Evolutionary conservation across 257 asterid genomes (phyloP), one percentile per base, ranked within the genome.

Genomic region (Catharanthus roseus): DNA sequence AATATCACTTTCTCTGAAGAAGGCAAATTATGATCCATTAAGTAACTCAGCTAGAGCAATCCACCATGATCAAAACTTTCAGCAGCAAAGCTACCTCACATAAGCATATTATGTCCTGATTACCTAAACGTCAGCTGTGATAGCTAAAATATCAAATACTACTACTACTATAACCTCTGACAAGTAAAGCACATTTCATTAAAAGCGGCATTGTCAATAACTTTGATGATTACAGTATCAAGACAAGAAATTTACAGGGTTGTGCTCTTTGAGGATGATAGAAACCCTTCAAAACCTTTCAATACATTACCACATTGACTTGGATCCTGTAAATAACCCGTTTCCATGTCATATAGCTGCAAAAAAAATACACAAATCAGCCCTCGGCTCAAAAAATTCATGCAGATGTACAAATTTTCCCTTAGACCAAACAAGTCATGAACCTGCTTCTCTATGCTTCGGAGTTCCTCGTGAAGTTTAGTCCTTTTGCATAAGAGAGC

Each of bases 221-320:
- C 58, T 47, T 6, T 18, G 26, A 6, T 15, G 44, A 44, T 31
- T 29, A 67, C 31, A 29, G 44, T 28, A 49, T 16, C 15, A 67
- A 28, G 19, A 24, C 41, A 75, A 39, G 45, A 54, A 18, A 51
- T 63, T 86, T 87, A 91, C 98, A 95, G 89, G 44, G 98, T 79
- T 68, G 97, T 89, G 86, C 87, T 95, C 90, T 95, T 95, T 71
- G 97, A 87, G 64, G 98, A 88, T 45, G 97, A 87, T 78, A 95
- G 81, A 80, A 95, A 95, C 68, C 99, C 99, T 80, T 95, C 98
- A 81, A 91, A 95, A 78, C 99, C 99, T 86, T 91, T 95, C 95
- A 95, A 88, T 54, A 95, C 99, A 82, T 91, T 95, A 77, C 99
- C 99, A 78, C 98, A 91, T 85, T 95, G 99, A 79, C 95, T 95